Conservation (phyloP, 441 rosid species). For the Euphorbia schlechtendalii region DNA sequence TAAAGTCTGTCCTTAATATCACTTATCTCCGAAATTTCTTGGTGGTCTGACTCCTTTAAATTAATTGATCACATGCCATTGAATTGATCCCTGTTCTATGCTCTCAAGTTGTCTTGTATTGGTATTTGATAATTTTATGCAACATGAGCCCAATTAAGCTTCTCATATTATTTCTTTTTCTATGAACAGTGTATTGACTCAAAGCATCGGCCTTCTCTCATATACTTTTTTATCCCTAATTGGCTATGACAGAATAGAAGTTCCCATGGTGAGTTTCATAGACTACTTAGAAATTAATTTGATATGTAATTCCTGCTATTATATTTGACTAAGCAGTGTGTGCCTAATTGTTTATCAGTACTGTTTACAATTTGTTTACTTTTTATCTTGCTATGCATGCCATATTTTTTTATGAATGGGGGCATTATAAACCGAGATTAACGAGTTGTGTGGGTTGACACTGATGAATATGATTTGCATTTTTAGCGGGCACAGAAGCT, state of each 20-base stretch:
- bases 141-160: background rate
- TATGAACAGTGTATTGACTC: slow-evolving; percentile 49
- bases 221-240: slow-evolving; percentile 71
- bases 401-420: too few species aligned
- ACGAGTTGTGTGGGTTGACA: background rate
- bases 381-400: too few species aligned
- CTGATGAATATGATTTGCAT: background rate
- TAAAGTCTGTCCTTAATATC: background rate
- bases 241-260: slow-evolving; percentile 80
- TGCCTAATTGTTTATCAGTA: background rate
- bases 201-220: slow-evolving; percentile 86
- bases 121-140: background rate
- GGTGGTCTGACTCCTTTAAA: background rate
- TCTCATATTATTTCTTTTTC: slow-evolving; percentile 24
- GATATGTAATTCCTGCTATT: background rate
- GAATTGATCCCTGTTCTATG: background rate
- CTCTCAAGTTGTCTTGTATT: slow-evolving; percentile 12
- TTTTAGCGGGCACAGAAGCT: background rate
- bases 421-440: too few species aligned
- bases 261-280: slow-evolving; percentile 73
- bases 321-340: background rate
- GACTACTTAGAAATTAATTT: background rate
- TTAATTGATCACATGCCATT: background rate
- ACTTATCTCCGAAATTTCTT: background rate
- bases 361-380: background rate